A percentile compares a stretch with the other conserved stretches of the same genome.
phyloP scores from a whole-genome alignment of 495 filamentous ascomycete species.

The Lichenothelia convexa region DNA sequence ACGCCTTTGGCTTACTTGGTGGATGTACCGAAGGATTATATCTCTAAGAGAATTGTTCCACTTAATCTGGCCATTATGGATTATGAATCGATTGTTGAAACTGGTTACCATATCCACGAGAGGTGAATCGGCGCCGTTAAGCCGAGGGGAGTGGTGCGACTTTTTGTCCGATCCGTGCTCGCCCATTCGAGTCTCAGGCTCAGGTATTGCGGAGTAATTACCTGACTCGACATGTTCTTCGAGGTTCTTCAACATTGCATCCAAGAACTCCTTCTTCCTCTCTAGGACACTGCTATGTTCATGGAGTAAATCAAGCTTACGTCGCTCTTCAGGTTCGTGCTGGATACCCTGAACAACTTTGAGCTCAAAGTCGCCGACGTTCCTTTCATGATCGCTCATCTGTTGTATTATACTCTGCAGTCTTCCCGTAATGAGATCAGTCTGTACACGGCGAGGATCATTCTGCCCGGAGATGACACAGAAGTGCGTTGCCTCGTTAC shows the following conservation, averaged over 20 bases:
- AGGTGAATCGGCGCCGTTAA: slow-evolving; percentile 26
- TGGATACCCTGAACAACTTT: slow-evolving; percentile 21
- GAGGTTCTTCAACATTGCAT: slow-evolving; percentile 52
- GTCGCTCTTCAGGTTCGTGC: slow-evolving; percentile 33
- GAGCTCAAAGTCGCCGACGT: slow-evolving; percentile 26
- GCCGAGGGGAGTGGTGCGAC: slow-evolving; percentile 27
- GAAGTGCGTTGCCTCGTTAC: slow-evolving; percentile 76
- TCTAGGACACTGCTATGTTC: slow-evolving; percentile 51
- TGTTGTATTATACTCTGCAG: slow-evolving; percentile 62
- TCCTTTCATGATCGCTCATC: slow-evolving; percentile 43
- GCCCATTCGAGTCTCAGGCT: background rate
- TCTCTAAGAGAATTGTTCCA: slow-evolving; percentile 96
- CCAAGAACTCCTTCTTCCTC: slow-evolving; percentile 60
- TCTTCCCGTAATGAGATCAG: slow-evolving; percentile 62
- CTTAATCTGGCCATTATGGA: slow-evolving; percentile 92
- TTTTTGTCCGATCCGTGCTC: slow-evolving; percentile 15
- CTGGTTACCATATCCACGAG: slow-evolving; percentile 61
- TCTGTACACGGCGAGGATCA: slow-evolving; percentile 75
- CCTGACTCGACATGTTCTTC: slow-evolving; percentile 33
- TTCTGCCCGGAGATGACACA: slow-evolving; percentile 92
- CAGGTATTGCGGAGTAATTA: slow-evolving; percentile 25
- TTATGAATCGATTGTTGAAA: slow-evolving; percentile 95
- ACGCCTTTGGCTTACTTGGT: slow-evolving; percentile 87
- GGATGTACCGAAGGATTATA: slow-evolving; percentile 90
- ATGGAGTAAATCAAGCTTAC: slow-evolving; percentile 47